Percentiles rank a stretch among this genome's conserved stretches.
These are phyloP conservation scores for Acacia crassicarpa DNA, from an alignment of 306 rosid genomes.

Conservation along the genomic window DNA sequence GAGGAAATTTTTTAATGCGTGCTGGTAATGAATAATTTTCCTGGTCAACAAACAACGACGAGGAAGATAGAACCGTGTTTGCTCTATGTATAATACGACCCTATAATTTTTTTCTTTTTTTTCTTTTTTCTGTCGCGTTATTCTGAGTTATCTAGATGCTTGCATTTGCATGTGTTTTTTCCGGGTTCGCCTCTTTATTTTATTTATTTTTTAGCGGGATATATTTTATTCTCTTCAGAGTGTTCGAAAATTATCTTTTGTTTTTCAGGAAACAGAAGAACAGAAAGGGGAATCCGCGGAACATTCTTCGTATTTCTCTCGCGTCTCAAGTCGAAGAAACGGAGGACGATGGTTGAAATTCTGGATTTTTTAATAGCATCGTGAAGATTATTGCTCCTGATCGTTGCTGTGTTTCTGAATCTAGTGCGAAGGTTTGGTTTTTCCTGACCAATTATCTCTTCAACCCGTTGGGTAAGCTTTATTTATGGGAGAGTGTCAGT, in stretches of 20 bases:
- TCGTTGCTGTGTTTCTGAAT: constrained; percentile 29
- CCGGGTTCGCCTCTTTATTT: not conserved
- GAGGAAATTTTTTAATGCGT: not conserved
- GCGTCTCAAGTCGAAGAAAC: constrained; percentile 3
- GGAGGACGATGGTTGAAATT: constrained; percentile 19
- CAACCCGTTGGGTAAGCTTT: constrained; percentile 14
- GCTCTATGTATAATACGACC: constrained; percentile 23
- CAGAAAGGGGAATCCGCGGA: constrained; percentile 8
- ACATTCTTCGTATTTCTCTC: constrained; percentile 31
- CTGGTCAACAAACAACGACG: constrained; percentile 49
- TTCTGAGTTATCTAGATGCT: not conserved
- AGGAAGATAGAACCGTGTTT: constrained; percentile 35
- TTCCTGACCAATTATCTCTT: constrained; percentile 5
- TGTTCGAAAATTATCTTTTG: constrained; percentile 17
- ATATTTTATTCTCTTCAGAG: constrained; percentile 11
- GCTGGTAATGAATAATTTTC: not conserved
- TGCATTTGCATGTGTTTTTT: constrained; percentile 31
- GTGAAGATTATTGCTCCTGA: not conserved
- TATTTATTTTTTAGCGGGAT: not conserved
- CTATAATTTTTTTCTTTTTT: not conserved
- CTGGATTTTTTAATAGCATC: constrained; percentile 24
- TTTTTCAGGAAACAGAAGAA: not conserved
- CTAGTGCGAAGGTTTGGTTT: constrained; percentile 15
- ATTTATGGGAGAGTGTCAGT: not conserved
- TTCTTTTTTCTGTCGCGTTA: not conserved